These are phyloP conservation scores for Pythium graminicola DNA, from an alignment of 352 stramenopile species.

Conservation along the genomic window DNA sequence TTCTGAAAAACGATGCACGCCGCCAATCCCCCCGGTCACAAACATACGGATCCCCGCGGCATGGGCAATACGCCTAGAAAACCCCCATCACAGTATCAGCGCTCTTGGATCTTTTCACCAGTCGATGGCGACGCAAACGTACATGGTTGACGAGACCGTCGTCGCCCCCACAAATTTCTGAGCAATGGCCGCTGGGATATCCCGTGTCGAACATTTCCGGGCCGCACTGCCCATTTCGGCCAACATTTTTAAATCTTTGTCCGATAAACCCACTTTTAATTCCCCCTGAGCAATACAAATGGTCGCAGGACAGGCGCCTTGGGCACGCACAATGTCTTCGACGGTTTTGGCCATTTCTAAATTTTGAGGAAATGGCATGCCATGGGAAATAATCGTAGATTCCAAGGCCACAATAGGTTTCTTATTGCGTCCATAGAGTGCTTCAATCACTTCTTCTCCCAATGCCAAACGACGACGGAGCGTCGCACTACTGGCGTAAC, in stretches of 20 bases:
- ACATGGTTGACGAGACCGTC: constrained; percentile 97
- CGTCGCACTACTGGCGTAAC: constrained; percentile 13
- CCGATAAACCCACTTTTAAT: constrained; percentile 62
- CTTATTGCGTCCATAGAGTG: constrained; percentile 28
- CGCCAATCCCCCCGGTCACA: constrained; percentile 95
- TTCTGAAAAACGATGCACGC: constrained; percentile 94
- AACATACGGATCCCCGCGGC: constrained; percentile 94
- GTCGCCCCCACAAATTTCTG: constrained; percentile 87
- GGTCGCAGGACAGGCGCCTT: constrained; percentile 91
- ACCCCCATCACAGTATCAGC: neutral
- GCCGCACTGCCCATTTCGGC: constrained; percentile 53
- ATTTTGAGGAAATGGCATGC: constrained; percentile 98
- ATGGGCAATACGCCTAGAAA: constrained; percentile 84
- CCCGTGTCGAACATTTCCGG: constrained; percentile 78
- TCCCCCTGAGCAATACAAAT: constrained; percentile 95
- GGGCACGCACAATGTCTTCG: constrained; percentile 83
- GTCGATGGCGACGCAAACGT: too few relatives aligned
- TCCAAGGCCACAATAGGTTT: constrained; percentile 91
- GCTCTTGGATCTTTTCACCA: too few relatives aligned
- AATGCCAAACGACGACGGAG: constrained; percentile 24
- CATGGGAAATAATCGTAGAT: constrained; percentile 99
- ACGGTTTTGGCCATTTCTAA: constrained; percentile 89
- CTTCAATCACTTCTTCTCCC: constrained; percentile 28
- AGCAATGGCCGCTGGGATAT: constrained; percentile 71
- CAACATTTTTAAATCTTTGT: constrained; percentile 49